A percentile compares a stretch with the other conserved stretches of the same genome.
phyloP scores from a whole-genome alignment of 192 early-diverging fungal species.

The Entomortierella parvispora region DNA sequence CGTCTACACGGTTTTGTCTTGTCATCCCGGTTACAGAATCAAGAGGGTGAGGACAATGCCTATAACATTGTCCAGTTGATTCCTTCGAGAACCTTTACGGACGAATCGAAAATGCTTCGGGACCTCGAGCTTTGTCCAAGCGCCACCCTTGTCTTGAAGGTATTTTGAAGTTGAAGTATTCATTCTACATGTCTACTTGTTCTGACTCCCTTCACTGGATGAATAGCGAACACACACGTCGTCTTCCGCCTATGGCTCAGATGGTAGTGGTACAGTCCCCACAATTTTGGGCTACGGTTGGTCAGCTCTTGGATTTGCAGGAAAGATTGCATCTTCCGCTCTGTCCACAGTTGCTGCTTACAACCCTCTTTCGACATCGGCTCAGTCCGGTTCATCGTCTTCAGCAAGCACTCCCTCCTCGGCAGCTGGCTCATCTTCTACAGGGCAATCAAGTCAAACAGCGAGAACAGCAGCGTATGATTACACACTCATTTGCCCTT shows the following conservation, averaged over 20 bases:
- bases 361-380: constrained; percentile 28
- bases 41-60: constrained; percentile 17
- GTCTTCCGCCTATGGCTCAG: constrained; percentile 26
- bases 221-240: constrained; percentile 16
- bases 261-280: constrained; percentile 16
- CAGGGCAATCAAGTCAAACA: not conserved
- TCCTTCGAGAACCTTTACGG: constrained; percentile 35
- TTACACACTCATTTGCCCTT: not conserved
- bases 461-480: constrained; percentile 14
- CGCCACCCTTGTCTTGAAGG: constrained; percentile 47
- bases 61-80: constrained; percentile 49
- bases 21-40: constrained; percentile 7
- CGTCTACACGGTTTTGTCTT: no score
- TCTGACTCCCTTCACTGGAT: no score
- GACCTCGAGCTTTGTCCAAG: constrained; percentile 49
- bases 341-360: constrained; percentile 36
- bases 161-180: not conserved
- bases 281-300: constrained; percentile 31
- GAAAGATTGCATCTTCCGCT: constrained; percentile 35
- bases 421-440: not conserved
- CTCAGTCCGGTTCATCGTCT: not conserved
- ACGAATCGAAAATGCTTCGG: constrained; percentile 49
- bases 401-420: no score
- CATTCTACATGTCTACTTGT: not conserved
- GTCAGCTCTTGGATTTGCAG: constrained; percentile 39